Base-by-base conservation (phyloP, 768 basidiomycete species). In the Leccinum aurantiacum region DNA sequence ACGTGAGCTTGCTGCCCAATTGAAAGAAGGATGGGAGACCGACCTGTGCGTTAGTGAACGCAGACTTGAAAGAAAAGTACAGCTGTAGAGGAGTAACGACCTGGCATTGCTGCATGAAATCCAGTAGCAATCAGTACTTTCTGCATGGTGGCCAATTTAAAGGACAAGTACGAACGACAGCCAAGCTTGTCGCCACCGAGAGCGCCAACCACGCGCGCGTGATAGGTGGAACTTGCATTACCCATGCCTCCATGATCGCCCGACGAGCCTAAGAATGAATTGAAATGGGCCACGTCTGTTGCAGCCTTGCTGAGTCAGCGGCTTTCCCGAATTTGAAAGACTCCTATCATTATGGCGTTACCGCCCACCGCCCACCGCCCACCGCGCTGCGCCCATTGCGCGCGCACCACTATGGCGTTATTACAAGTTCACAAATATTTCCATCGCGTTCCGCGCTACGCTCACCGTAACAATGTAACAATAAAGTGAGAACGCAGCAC, bases 61-160 rank as follows among this genome's bases (percentile, higher is more conserved):
- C 87, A 38, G 89, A 85, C 73, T 90, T 91, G 71, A 87, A 91
- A 67, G 91, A 96, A 76, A 93, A 96, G 74, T 95, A 98, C 46
- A 97, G 82, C 71, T 97, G 95, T 25, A 96, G 76, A 3, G 93
- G 93, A 0, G 94, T 93, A 3, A 98, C 84, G 27, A 94, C 77
- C 68, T 95, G 90, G 67, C 89, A 93, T 93, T 98, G 95, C 95
- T 97, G 56, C 29, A 29, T 58, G 58, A 53, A 10, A 29, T 24
- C 27, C 17, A 55, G 49, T 61, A 41, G 47, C 38, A 53, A 27
- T 62, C 51, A 65, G 60, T 51, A 54, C 41, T 7, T 27, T 7
- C 31, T 51, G 19, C 49, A 44, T 52, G n/a, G 35, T 56, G 29
- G 44, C 29, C 31, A 4, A 29, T 29, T 29, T 2, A 8, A 29